A percentile compares a stretch with the other conserved stretches of the same genome.
These are phyloP conservation scores for Plasmodium inui DNA, from an alignment of 169 alveolate species.

Conservation along the genomic window DNA sequence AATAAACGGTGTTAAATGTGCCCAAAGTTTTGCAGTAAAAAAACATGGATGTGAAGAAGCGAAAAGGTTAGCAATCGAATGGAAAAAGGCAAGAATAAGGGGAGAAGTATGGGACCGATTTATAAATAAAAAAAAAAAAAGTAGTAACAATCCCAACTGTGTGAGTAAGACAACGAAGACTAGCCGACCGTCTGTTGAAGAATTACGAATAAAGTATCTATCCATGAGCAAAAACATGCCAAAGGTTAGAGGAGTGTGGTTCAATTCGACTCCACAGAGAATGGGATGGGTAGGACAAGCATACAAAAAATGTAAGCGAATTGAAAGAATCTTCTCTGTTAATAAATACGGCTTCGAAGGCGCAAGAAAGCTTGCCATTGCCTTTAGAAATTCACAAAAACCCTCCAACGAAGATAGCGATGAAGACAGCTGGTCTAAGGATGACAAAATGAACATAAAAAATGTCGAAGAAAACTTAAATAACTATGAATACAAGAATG, in stretches of 20 bases:
- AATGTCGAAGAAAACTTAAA: slow-evolving; percentile 37
- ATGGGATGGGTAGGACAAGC: slow-evolving; percentile 91
- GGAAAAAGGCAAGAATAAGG: slow-evolving; percentile 76
- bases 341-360: slow-evolving; percentile 88
- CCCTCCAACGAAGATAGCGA: slow-evolving; percentile 79
- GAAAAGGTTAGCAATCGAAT: slow-evolving; percentile 80
- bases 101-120: slow-evolving; percentile 75
- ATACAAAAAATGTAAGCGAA: slow-evolving; percentile 86
- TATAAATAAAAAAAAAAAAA: slow-evolving; percentile 60
- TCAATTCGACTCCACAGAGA: slow-evolving; percentile 86
- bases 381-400: slow-evolving; percentile 87
- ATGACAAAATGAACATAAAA: slow-evolving; percentile 36
- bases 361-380: slow-evolving; percentile 85
- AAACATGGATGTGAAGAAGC: slow-evolving; percentile 86
- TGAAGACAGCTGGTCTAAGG: slow-evolving; percentile 70
- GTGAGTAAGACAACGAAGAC: slow-evolving; percentile 38
- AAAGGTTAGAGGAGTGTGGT: slow-evolving; percentile 88
- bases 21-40: slow-evolving; percentile 81
- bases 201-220: slow-evolving; percentile 81
- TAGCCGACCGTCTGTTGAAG: slow-evolving; percentile 78
- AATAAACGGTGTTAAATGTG: slow-evolving; percentile 76
- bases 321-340: slow-evolving; percentile 86
- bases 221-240: slow-evolving; percentile 84
- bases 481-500: slow-evolving; percentile 50
- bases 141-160: slow-evolving; percentile 8